Evolutionary conservation across 2,329 filamentous ascomycete species (phyloP).

Genomic region (Nemania sp.): DNA sequence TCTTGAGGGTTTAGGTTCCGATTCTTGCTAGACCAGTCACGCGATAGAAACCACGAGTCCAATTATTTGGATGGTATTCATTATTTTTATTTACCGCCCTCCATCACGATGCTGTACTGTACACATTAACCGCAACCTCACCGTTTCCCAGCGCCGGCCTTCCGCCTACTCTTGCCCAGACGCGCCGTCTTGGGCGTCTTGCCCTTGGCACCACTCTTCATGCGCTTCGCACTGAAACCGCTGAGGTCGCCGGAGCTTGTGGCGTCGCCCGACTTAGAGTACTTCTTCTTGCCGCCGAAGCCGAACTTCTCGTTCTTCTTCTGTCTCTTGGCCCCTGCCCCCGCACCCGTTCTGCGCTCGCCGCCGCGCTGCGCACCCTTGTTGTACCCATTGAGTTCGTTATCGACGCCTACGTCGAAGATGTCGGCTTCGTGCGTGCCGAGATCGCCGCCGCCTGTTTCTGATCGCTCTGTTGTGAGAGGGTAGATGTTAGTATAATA

Average conservation of each 20-base stretch:
- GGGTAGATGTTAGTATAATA: slow-evolving; percentile 20
- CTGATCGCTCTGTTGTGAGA: slow-evolving; percentile 74
- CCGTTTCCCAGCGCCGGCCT: slow-evolving; percentile 47
- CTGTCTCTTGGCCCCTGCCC: slow-evolving; percentile 71
- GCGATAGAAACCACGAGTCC: too few relatives aligned
- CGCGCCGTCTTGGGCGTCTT: slow-evolving; percentile 46
- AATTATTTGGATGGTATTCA: slow-evolving; percentile 15
- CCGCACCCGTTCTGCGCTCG: slow-evolving; percentile 43
- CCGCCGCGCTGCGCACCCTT: slow-evolving; percentile 45
- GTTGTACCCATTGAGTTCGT: slow-evolving; percentile 59
- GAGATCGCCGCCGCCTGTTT: slow-evolving; percentile 59
- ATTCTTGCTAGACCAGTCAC: too few relatives aligned
- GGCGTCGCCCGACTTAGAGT: slow-evolving; percentile 88
- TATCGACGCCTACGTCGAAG: slow-evolving; percentile 87
- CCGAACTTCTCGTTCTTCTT: slow-evolving; percentile 97
- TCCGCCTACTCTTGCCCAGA: slow-evolving; percentile 56
- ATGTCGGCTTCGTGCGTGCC: slow-evolving; percentile 80
- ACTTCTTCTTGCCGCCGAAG: slow-evolving; percentile 93
- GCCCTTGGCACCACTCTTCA: slow-evolving; percentile 64
- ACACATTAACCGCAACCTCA: slow-evolving; percentile 14
- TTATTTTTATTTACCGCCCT: slow-evolving; percentile 12
- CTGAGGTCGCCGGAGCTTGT: slow-evolving; percentile 78
- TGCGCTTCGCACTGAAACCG: slow-evolving; percentile 79
- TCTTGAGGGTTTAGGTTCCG: too few relatives aligned
- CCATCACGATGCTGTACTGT: not conserved